These are phyloP conservation scores for Starmera quercuum DNA, from an alignment of 805 yeast species.

Conservation along the genomic window DNA sequence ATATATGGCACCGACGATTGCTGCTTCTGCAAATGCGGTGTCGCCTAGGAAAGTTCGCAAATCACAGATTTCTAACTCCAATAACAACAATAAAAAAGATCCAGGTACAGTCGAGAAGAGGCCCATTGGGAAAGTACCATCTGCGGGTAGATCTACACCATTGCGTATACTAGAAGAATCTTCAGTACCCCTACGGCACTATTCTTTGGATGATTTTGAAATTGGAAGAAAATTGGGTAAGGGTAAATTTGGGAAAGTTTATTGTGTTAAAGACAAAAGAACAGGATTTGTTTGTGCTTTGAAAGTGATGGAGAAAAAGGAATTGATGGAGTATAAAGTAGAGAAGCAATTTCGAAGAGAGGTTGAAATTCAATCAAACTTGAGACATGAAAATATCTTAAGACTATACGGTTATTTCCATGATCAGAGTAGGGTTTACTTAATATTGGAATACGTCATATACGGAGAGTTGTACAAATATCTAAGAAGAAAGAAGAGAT, in stretches of 20 bases:
- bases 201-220: slow-evolving; percentile 62
- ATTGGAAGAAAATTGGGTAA: slow-evolving; percentile 83
- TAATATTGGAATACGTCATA: slow-evolving; percentile 77
- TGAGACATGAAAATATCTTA: slow-evolving; percentile 75
- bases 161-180: slow-evolving; percentile 17
- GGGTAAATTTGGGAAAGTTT: slow-evolving; percentile 91
- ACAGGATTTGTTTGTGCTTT: slow-evolving; percentile 83
- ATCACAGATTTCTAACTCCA: neutral
- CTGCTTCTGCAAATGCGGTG: slow-evolving; percentile 14
- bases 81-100: neutral
- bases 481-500: slow-evolving; percentile 57
- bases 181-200: slow-evolving; percentile 21
- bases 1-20: slow-evolving; percentile 22
- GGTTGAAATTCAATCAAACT: slow-evolving; percentile 78
- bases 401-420: slow-evolving; percentile 79
- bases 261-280: slow-evolving; percentile 70
- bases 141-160: slow-evolving; percentile 13
- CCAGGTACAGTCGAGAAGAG: neutral
- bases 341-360: slow-evolving; percentile 86
- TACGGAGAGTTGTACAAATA: slow-evolving; percentile 81
- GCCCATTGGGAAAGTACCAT: slow-evolving; percentile 1
- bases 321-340: slow-evolving; percentile 63
- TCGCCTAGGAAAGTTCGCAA: slow-evolving; percentile 11
- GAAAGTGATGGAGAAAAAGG: slow-evolving; percentile 84
- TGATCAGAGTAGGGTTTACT: slow-evolving; percentile 72